Evolutionary conservation across 1,284 basidiomycete genomes (phyloP), one percentile per base, ranked within the genome.

Genomic region (Puccinia brachypodii): DNA sequence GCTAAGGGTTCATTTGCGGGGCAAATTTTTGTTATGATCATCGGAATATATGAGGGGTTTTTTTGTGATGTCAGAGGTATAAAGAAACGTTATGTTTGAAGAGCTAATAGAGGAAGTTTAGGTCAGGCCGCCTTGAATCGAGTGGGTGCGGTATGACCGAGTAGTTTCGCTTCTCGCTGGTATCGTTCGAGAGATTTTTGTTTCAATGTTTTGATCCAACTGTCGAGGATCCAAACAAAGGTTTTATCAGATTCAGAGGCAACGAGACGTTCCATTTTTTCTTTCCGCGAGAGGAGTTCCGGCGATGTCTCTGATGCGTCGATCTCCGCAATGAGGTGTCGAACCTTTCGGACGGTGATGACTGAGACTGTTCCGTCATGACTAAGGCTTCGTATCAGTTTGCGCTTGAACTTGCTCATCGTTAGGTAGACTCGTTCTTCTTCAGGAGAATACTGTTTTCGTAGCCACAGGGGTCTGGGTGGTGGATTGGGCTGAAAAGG

Each of bases 191-290:
- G 42, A 9, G 72, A 74, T 76, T 76, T 62, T 36, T 76, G 58
- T 50, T 76, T 76, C 28, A 76, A 60, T 8, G 40, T 1, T 19
- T 14, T 76, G 42, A 76, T 60, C 74, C 74, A 76, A 33, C 44
- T 62, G 8, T 76, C 74, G 44, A 76, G 74, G n/a, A 76, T 76
- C 66, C 77, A 79, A 44, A 79, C 77, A 28, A 71, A 71, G 13
- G 50, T 60, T 50, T 79, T 71, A 19, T 60, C 77, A 31, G 77
- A 33, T 47, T 79, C 77, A 44, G 44, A 28, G 1, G 66, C 50
- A 13, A 71, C 53, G 33, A 68, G 28, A 25, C 40, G 50, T 60
- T 79, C 77, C 66, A 79, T 79, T 60, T 60, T 72, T 25, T 69
- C 25, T 28, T 71, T 79, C 7, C 66, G 58, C 9, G 19, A 11